Base-by-base conservation (phyloP, 768 basidiomycete genomes). In the Xerocomus spinulosus region DNA sequence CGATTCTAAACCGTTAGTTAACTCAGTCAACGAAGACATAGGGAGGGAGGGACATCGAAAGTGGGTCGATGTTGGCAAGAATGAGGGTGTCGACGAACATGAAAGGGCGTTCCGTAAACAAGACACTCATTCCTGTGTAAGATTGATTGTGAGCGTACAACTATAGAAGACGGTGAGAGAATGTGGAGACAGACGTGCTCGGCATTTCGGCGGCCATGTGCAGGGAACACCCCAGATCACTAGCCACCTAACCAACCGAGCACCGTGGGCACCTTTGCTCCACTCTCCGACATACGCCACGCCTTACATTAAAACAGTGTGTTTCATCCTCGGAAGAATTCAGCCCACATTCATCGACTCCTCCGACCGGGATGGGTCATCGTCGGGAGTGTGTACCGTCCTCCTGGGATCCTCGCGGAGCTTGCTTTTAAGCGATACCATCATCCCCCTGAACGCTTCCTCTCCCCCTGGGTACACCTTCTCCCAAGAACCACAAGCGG, bases 391-490 rank as follows among this genome's bases (percentile, higher is more conserved):
- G 49, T 44, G 30, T 43, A 18, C 42, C 20, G 24, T 46, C 41
- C 55, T 65, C 56, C 49, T 54, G 30, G 62, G 52, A 40, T 47
- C 57, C 42, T 60, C 61, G 47, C 53, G 55, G 32, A 59, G 53
- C 50, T 61, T 68, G 54, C 29, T 56, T 49, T 68, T 68, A 46
- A 68, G 33, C 32, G 59, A 58, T 21, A 44, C 52, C 66, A 69
- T 64, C 68, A 66, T 68, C 46, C 43, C 55, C 50, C 47, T 58
- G 48, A 69, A 68, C 10, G 60, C 66, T 32, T 63, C 64, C 51
- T 64, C 62, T 34, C 66, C 66, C 15, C 68, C 68, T 33, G 68
- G 66, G 52, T 58, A 69, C 32, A 55, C 57, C 45, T 55, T 69
- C 40, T 68, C 63, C 64, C 65, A 64, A 21, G 68, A 58, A 20